A percentile compares a stretch with the other conserved stretches of the same genome.
These are phyloP conservation scores for Ochetophila trinervis DNA, from an alignment of 306 rosid species.

Conservation along the genomic window DNA sequence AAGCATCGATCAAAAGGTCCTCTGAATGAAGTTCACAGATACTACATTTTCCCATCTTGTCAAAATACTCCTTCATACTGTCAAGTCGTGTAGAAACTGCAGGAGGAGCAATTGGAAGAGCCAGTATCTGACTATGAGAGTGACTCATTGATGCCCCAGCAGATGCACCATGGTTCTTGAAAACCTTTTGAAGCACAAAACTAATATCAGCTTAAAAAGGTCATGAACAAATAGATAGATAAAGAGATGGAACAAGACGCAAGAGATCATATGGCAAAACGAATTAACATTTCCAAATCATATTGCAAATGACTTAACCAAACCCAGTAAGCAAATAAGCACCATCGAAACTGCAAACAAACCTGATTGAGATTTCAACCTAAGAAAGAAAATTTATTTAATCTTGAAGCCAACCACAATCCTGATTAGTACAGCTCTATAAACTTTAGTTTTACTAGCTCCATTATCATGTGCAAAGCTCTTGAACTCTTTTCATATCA, in stretches of 20 bases:
- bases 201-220: not conserved
- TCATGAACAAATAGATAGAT: not conserved
- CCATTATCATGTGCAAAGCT: no score
- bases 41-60: slow-evolving; percentile 53
- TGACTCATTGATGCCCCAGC: slow-evolving; percentile 86
- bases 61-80: slow-evolving; percentile 53
- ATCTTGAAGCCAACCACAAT: not conserved
- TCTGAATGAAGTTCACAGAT: slow-evolving; percentile 47
- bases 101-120: slow-evolving; percentile 71
- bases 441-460: no score
- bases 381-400: not conserved
- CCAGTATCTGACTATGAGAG: slow-evolving; percentile 83
- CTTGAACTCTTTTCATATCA: no score
- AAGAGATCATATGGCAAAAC: not conserved
- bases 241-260: not conserved
- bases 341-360: not conserved
- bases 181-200: slow-evolving; percentile 46
- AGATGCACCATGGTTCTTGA: slow-evolving; percentile 80
- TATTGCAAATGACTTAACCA: not conserved
- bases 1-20: slow-evolving; percentile 54
- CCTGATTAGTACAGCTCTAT: not conserved
- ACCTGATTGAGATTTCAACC: no score
- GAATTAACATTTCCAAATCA: not conserved
- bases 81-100: slow-evolving; percentile 53
- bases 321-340: not conserved